Evolutionary conservation across 1,284 basidiomycete species (phyloP).

Genomic region (Pseudozyma hubeiensis): DNA sequence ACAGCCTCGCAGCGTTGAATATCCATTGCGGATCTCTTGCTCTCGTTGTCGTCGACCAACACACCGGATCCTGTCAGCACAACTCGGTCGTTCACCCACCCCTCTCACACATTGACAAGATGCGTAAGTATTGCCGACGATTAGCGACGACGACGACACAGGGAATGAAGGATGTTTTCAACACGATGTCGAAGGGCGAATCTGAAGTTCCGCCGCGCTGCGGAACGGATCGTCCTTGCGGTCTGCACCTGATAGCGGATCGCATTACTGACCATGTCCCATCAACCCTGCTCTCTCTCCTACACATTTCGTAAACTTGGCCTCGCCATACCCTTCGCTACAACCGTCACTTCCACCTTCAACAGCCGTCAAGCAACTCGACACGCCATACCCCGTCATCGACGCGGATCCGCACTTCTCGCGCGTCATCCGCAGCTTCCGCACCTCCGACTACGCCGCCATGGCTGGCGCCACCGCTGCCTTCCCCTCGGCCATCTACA

Average conservation of each 20-base stretch:
- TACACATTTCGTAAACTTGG: too few relatives aligned
- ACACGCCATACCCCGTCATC: slow-evolving; percentile 65
- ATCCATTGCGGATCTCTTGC: slow-evolving; percentile 3
- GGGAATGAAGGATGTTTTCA: too few relatives aligned
- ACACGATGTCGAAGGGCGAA: not conserved
- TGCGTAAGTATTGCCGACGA: slow-evolving; percentile 24
- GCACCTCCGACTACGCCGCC: slow-evolving; percentile 84
- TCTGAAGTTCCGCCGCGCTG: not conserved
- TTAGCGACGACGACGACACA: not conserved
- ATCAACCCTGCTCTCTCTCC: not conserved
- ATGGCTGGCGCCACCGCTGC: slow-evolving; percentile 86
- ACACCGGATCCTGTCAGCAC: not conserved
- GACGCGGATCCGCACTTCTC: slow-evolving; percentile 91
- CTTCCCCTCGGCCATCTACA: slow-evolving; percentile 79
- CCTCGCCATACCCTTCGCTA: not conserved
- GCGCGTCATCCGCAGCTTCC: slow-evolving; percentile 89
- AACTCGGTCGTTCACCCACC: slow-evolving; percentile 3
- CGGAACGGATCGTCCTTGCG: not conserved
- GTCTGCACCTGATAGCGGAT: not conserved
- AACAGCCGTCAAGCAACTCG: slow-evolving; percentile 58
- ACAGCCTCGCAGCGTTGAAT: not conserved
- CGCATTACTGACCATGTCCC: not conserved
- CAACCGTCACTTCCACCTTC: not conserved
- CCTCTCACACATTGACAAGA: slow-evolving; percentile 18
- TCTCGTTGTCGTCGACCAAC: slow-evolving; percentile 24